Base-by-base conservation (phyloP, 768 basidiomycete genomes). In the Kwoniella botswanensis region DNA sequence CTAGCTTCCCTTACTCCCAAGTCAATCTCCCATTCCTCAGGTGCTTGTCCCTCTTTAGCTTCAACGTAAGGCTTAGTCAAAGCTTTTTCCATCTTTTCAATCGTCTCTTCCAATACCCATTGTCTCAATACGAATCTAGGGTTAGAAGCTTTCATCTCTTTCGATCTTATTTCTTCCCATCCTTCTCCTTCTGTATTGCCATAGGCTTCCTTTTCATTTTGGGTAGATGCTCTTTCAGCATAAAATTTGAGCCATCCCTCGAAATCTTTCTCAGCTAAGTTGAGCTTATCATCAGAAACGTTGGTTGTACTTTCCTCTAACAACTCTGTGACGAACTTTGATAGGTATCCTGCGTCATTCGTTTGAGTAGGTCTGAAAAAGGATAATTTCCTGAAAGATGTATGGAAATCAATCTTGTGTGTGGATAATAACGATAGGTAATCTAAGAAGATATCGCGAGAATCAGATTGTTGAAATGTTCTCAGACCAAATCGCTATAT, bases 31-130 rank as follows among this genome's bases (percentile, higher is more conserved):
- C 63, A 58, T 24, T 75, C 74, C 5, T 57, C 70, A 15, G 41
- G 54, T 12, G 70, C 67, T n/a, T 67, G 70, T 7, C 55, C 41
- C 6, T 63, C 50, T 53, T 68, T 59, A 22, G 67, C 58, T 24
- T 64, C 42, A 17, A 65, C 29, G 54, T 63, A 70, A 46, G 63
- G 59, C 12, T 43, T 11, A 7, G 63, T 70, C 18, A 70, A 52
- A 13, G 42, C 54, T 56, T 63, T 56, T 66, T 94, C 92, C 1
- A 93, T 88, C 73, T 88, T 88, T 71, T 84, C 83, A 79, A 98
- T 98, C 24, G 93, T 90, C 79, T 98, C 95, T 82, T 98, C 94
- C 43, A 99, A 86, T 10, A 98, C 85, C 97, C 97, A 98, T 84
- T 98, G 97, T 70, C 97, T 86, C 70, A 98, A 84, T 43, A 96